Evolutionary conservation across 169 alveolate species (phyloP).

Genomic region (Sarcocystis neurona): DNA sequence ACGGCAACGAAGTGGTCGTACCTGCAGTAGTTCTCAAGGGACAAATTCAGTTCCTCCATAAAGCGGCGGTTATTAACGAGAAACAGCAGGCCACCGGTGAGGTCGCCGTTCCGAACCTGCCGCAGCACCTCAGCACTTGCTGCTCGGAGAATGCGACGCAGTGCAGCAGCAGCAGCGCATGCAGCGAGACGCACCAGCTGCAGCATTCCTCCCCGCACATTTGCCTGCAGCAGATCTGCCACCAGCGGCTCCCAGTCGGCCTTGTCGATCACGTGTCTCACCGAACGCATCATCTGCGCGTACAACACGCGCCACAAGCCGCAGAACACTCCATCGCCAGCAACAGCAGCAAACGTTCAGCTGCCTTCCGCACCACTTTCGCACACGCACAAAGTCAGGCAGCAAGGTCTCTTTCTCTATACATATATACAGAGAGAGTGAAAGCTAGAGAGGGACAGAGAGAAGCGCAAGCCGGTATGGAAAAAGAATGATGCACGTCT

Average conservation of each 20-base stretch:
- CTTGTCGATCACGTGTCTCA: constrained; percentile 83
- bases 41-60: constrained; percentile 50
- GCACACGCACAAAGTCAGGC: not conserved
- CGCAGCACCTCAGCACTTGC: constrained; percentile 75
- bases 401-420: not conserved
- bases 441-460: not conserved
- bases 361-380: not conserved
- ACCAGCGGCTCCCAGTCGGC: constrained; percentile 89
- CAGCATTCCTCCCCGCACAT: constrained; percentile 80
- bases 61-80: constrained; percentile 16
- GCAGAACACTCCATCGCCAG: no score
- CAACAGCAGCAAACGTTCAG: not conserved
- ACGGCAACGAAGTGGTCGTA: not conserved
- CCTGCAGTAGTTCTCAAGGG: constrained; percentile 59
- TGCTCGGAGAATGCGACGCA: constrained; percentile 81
- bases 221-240: constrained; percentile 84
- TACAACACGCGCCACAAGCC: not conserved
- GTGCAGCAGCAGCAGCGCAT: constrained; percentile 84
- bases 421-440: not conserved
- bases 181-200: constrained; percentile 80
- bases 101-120: constrained; percentile 32
- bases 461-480: not conserved
- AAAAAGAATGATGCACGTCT: no score
- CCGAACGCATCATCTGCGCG: constrained; percentile 85
- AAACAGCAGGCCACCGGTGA: constrained; percentile 34